phyloP scores from a whole-genome alignment of 176 grass and related monocot species.

The Eragrostis nindensis region DNA sequence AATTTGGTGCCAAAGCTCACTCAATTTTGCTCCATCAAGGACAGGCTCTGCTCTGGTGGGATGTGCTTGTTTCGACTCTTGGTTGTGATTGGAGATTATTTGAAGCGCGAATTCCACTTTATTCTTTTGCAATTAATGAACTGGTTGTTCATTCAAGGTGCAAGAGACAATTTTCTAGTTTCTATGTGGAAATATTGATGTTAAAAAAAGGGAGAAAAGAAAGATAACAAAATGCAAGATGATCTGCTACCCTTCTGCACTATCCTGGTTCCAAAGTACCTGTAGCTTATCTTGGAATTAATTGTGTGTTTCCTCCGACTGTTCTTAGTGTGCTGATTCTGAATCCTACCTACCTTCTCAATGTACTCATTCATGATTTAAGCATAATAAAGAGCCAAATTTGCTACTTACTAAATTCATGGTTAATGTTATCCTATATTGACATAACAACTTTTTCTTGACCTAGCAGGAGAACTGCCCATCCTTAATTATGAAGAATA shows the following conservation, averaged over 20 bases:
- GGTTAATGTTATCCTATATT: neutral
- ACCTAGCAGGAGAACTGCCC: neutral
- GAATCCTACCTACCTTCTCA: neutral
- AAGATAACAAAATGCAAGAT: neutral
- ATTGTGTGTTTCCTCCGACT: too few relatives aligned
- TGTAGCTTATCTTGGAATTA: neutral
- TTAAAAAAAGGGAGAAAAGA: too few relatives aligned
- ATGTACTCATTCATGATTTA: neutral
- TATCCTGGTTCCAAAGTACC: neutral
- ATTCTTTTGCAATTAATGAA: neutral
- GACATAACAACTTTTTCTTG: neutral
- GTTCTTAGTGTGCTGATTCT: neutral
- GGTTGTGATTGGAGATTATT: neutral
- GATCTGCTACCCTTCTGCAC: too few relatives aligned
- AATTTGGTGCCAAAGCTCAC: neutral
- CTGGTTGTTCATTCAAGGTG: neutral
- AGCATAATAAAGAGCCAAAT: neutral
- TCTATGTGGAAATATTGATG: neutral
- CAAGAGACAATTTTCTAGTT: neutral
- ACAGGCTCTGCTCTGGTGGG: neutral
- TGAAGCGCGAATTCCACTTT: neutral
- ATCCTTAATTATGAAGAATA: neutral
- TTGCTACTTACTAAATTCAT: neutral
- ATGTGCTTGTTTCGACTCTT: neutral
- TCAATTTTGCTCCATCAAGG: neutral